Conservation (phyloP, 2,329 filamentous ascomycete species). For the Tetracladium maxilliforme region DNA sequence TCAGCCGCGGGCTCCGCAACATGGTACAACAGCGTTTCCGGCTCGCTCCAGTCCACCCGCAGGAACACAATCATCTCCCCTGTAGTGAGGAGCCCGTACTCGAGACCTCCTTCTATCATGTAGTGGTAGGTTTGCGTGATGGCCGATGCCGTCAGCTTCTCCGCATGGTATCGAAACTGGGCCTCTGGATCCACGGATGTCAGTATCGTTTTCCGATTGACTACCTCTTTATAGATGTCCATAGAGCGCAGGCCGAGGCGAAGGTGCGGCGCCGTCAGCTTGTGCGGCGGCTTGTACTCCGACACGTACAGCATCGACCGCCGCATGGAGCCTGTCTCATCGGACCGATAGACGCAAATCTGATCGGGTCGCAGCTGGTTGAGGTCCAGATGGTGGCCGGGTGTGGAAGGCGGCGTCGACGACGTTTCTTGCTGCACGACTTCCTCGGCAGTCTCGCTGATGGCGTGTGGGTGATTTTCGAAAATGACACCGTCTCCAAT, state of each 20-base stretch:
- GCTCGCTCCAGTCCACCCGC: no score
- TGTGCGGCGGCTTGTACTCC: constrained; percentile 32
- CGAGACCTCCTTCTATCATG: constrained; percentile 26
- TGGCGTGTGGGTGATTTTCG: constrained; percentile 9
- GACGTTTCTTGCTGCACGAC: no score
- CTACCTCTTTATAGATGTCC: constrained; percentile 16
- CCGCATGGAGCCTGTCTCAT: constrained; percentile 6
- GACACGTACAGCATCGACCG: constrained; percentile 10
- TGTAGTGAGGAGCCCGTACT: constrained; percentile 12
- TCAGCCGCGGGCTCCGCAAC: no score
- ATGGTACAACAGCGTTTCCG: no score
- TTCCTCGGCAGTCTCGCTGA: constrained; percentile 9
- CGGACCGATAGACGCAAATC: constrained; percentile 9
- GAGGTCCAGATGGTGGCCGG: constrained; percentile 7
- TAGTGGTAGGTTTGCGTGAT: constrained; percentile 32
- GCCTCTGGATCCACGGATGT: constrained; percentile 13
- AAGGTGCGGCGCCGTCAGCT: constrained; percentile 25
- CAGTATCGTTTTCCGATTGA: constrained; percentile 11
- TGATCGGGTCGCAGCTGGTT: constrained; percentile 7
- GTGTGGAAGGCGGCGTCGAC: no score
- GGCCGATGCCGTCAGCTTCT: constrained; percentile 22
- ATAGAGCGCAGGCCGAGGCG: constrained; percentile 18
- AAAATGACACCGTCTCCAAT: constrained; percentile 9
- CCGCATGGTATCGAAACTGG: constrained; percentile 18
- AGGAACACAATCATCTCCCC: constrained; percentile 12